These are phyloP conservation scores for Populus tomentosa DNA, from an alignment of 441 rosid species.

Conservation along the genomic window DNA sequence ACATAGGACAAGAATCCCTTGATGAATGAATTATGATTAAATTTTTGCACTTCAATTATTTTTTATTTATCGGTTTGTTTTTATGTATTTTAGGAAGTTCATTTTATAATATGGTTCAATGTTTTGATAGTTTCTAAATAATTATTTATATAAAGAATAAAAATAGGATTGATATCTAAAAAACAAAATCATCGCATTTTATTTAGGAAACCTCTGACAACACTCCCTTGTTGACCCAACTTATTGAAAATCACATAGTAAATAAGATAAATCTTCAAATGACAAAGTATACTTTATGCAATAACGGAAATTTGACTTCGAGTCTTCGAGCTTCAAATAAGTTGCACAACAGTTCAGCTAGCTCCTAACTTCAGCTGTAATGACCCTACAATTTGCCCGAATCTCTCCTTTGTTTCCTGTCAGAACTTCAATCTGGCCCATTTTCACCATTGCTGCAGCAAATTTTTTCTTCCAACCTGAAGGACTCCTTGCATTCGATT, in stretches of 20 bases:
- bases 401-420: constrained; percentile 49
- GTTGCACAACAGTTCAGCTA: not conserved
- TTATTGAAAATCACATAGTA: not conserved
- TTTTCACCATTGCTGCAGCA: constrained; percentile 62
- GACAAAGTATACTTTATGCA: not conserved
- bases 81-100: not conserved
- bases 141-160: not conserved
- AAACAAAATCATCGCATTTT: not conserved
- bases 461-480: constrained; percentile 36
- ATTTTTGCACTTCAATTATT: not conserved
- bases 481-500: constrained; percentile 22
- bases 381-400: constrained; percentile 49
- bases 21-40: not conserved
- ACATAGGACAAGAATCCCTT: not conserved
- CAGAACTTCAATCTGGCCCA: constrained; percentile 31
- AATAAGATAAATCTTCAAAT: not conserved
- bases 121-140: not conserved
- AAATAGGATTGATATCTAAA: not conserved
- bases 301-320: not conserved
- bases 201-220: not conserved
- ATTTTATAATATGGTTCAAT: not conserved
- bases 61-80: not conserved
- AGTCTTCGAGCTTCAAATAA: not conserved
- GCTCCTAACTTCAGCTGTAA: constrained; percentile 21
- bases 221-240: not conserved